Evolutionary conservation across 1,139 yeast genomes (phyloP).

Genomic region (Yamadazyma dushanensis): DNA sequence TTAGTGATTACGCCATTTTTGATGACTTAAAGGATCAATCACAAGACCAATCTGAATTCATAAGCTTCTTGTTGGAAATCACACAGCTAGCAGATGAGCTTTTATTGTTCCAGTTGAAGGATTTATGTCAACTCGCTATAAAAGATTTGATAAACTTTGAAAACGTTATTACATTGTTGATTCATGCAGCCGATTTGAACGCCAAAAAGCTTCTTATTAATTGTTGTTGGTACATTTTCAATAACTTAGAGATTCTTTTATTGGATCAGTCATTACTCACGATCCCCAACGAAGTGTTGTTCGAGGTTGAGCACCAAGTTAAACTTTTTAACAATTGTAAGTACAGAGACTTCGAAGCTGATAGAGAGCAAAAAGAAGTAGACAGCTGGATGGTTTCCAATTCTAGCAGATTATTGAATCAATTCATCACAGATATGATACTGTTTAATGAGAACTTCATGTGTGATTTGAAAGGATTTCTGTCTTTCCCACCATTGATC

Average conservation of each 20-base stretch:
- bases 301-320: conserved; percentile 30
- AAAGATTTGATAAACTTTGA: conserved; percentile 60
- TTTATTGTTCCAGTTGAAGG: conserved; percentile 57
- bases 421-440: conserved; percentile 33
- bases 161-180: conserved; percentile 57
- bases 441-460: conserved; percentile 53
- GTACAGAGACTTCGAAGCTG: conserved; percentile 12
- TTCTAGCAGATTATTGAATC: conserved; percentile 22
- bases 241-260: conserved; percentile 64
- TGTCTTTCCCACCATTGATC: conserved; percentile 49
- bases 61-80: conserved; percentile 57
- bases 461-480: conserved; percentile 40
- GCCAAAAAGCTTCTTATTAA: conserved; percentile 58
- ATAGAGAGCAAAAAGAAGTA: not conserved
- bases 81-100: conserved; percentile 67
- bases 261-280: conserved; percentile 44
- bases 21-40: conserved; percentile 29
- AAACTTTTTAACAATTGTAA: conserved; percentile 30
- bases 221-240: conserved; percentile 68
- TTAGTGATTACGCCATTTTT: conserved; percentile 44
- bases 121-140: conserved; percentile 61
- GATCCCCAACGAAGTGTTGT: conserved; percentile 27
- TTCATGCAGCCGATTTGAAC: conserved; percentile 51
- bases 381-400: conserved; percentile 23
- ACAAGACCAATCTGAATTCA: conserved; percentile 36